These are phyloP conservation scores for Phellopilus nigrolimitatus DNA, from an alignment of 1,284 basidiomycete genomes.

Conservation along the genomic window DNA sequence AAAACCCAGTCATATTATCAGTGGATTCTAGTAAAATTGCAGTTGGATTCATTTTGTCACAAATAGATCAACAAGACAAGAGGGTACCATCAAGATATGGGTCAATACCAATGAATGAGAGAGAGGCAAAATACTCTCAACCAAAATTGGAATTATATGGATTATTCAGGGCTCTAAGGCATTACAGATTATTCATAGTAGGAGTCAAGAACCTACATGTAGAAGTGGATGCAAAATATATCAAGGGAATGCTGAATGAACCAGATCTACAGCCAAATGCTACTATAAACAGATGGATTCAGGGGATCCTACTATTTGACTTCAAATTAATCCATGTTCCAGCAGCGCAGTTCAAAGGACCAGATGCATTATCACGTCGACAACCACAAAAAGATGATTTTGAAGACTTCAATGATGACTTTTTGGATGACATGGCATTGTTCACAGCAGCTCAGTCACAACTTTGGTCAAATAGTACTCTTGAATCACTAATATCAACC, in stretches of 20 bases:
- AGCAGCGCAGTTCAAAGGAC: slow-evolving; percentile 5
- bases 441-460: too few relatives aligned
- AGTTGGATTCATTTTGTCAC: slow-evolving; percentile 29
- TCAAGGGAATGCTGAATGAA: slow-evolving; percentile 25
- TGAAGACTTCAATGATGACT: slow-evolving; percentile 6
- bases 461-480: too few relatives aligned
- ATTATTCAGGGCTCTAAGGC: too few relatives aligned
- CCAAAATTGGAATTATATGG: too few relatives aligned
- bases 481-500: too few relatives aligned
- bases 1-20: slow-evolving; percentile 29
- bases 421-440: too few relatives aligned
- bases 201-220: slow-evolving; percentile 18
- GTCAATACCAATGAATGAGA: slow-evolving; percentile 34
- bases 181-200: too few relatives aligned
- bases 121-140: slow-evolving; percentile 32
- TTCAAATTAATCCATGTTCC: slow-evolving; percentile 23
- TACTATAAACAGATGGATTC: slow-evolving; percentile 25
- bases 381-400: neutral
- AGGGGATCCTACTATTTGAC: slow-evolving; percentile 21
- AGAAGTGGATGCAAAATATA: slow-evolving; percentile 23
- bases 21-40: slow-evolving; percentile 34
- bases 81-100: slow-evolving; percentile 21
- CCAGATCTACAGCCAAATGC: slow-evolving; percentile 23
- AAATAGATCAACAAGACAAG: slow-evolving; percentile 28
- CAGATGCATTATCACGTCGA: neutral